Evolutionary conservation across 495 filamentous ascomycete species (phyloP).

Genomic region (Peziza echinospora): DNA sequence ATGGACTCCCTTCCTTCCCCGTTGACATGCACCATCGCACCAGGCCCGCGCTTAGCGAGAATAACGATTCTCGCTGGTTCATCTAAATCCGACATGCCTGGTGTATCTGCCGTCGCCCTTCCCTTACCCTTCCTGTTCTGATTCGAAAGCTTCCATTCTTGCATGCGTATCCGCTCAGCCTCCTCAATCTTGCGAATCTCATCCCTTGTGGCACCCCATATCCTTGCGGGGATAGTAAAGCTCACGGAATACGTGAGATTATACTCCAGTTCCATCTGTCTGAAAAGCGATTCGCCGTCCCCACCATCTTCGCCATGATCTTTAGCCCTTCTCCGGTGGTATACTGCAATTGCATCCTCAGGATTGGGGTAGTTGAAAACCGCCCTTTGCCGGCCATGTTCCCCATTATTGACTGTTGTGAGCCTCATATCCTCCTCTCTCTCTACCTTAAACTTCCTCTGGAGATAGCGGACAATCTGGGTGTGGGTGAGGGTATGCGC

Average conservation of each 20-base stretch:
- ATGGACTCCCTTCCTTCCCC: slow-evolving; percentile 5
- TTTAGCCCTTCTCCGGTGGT: too few relatives aligned
- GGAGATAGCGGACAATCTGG: slow-evolving; percentile 5
- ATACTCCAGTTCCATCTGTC: slow-evolving; percentile 1
- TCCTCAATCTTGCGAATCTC: slow-evolving; percentile 5
- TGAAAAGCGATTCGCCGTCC: slow-evolving; percentile 3
- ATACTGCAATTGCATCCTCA: slow-evolving; percentile 5
- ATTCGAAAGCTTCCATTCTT: too few relatives aligned
- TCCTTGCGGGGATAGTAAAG: slow-evolving; percentile 5
- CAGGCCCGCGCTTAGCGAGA: neutral
- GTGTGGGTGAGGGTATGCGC: too few relatives aligned
- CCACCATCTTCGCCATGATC: slow-evolving; percentile 1
- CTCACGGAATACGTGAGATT: slow-evolving; percentile 7
- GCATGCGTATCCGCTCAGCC: too few relatives aligned
- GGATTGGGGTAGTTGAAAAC: slow-evolving; percentile 7
- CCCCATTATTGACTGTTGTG: slow-evolving; percentile 3
- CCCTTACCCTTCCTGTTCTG: too few relatives aligned
- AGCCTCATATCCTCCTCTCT: slow-evolving; percentile 5
- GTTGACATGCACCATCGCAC: slow-evolving; percentile 6
- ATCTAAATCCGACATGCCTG: neutral
- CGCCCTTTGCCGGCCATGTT: slow-evolving; percentile 1
- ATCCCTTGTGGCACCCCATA: slow-evolving; percentile 6
- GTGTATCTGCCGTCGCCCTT: too few relatives aligned
- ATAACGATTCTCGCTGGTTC: slow-evolving; percentile 5
- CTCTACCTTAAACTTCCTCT: slow-evolving; percentile 2